A percentile compares a stretch with the other conserved stretches of the same genome.
Evolutionary conservation across 1,139 yeast species (phyloP).

Genomic region (Scheffersomyces quercinus): DNA sequence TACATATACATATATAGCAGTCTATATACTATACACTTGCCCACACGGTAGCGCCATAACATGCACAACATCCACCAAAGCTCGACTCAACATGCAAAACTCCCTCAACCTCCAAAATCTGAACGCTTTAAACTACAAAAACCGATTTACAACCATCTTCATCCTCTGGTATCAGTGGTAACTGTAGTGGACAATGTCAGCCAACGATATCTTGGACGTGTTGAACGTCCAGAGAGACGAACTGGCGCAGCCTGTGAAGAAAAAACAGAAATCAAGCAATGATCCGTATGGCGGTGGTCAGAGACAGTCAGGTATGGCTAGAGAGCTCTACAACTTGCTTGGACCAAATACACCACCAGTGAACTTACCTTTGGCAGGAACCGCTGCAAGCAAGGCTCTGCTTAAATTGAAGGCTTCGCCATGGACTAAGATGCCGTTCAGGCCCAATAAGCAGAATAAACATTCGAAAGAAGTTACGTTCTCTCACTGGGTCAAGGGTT

Average conservation of each 20-base stretch:
- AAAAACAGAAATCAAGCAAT: slow-evolving; percentile 35
- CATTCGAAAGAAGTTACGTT: slow-evolving; percentile 46
- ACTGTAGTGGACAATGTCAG: slow-evolving; percentile 34
- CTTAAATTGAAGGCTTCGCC: slow-evolving; percentile 74
- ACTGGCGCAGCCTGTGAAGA: slow-evolving; percentile 36
- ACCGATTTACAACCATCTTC: not conserved
- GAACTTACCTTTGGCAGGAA: slow-evolving; percentile 46
- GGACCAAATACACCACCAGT: slow-evolving; percentile 95
- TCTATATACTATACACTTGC: too few relatives aligned
- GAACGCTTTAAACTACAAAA: not conserved
- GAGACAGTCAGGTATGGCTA: slow-evolving; percentile 77
- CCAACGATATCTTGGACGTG: slow-evolving; percentile 75
- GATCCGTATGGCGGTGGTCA: slow-evolving; percentile 20
- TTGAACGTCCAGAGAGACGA: slow-evolving; percentile 59
- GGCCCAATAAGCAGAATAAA: slow-evolving; percentile 49
- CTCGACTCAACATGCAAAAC: not conserved
- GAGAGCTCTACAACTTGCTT: slow-evolving; percentile 82
- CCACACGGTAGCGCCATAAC: too few relatives aligned
- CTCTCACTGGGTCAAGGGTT: slow-evolving; percentile 87
- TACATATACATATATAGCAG: too few relatives aligned
- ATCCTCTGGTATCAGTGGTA: not conserved
- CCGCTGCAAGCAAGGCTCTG: slow-evolving; percentile 60
- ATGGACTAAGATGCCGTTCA: slow-evolving; percentile 73
- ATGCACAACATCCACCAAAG: too few relatives aligned
- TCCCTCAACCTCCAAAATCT: not conserved